Evolutionary conservation across 2,329 filamentous ascomycete genomes (phyloP).

Genomic region (Neodidymelliopsis sp.): DNA sequence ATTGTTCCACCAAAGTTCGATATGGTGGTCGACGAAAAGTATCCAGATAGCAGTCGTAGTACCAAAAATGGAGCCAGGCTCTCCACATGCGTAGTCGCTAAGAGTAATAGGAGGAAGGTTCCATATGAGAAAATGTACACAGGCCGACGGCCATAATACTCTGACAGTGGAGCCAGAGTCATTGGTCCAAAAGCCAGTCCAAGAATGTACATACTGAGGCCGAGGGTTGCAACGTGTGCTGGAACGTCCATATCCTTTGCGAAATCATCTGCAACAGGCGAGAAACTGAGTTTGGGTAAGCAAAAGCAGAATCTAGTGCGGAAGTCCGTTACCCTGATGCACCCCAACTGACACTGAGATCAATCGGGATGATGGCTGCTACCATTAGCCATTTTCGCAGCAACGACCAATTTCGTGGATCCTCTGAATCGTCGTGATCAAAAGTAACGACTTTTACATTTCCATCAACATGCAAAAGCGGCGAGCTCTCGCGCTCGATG

Average conservation of each 20-base stretch:
- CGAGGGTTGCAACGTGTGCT: conserved; percentile 53
- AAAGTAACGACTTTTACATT: conserved; percentile 24
- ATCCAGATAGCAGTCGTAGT: conserved; percentile 55
- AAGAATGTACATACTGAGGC: conserved; percentile 57
- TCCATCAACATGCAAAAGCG: conserved; percentile 12
- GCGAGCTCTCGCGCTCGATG: conserved; percentile 10
- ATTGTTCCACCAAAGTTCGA: conserved; percentile 55
- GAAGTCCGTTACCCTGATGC: conserved; percentile 49
- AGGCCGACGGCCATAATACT: conserved; percentile 54
- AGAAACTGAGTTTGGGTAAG: conserved; percentile 42
- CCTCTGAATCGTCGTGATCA: conserved; percentile 31
- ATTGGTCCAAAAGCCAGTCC: conserved; percentile 54
- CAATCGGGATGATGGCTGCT: conserved; percentile 45
- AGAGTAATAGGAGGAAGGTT: conserved; percentile 53
- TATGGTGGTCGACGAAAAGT: conserved; percentile 53
- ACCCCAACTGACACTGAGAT: conserved; percentile 52
- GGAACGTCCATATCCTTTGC: conserved; percentile 52
- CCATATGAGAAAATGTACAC: conserved; percentile 55
- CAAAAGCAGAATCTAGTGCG: neutral
- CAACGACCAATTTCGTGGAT: conserved; percentile 47
- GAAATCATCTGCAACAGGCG: conserved; percentile 54
- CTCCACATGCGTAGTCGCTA: conserved; percentile 54
- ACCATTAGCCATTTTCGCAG: conserved; percentile 48
- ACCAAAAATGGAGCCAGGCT: conserved; percentile 53
- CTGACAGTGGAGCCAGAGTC: conserved; percentile 44